Evolutionary conservation across 371 early-diverging fungal species (phyloP).

Genomic region (Mucor piriformis): DNA sequence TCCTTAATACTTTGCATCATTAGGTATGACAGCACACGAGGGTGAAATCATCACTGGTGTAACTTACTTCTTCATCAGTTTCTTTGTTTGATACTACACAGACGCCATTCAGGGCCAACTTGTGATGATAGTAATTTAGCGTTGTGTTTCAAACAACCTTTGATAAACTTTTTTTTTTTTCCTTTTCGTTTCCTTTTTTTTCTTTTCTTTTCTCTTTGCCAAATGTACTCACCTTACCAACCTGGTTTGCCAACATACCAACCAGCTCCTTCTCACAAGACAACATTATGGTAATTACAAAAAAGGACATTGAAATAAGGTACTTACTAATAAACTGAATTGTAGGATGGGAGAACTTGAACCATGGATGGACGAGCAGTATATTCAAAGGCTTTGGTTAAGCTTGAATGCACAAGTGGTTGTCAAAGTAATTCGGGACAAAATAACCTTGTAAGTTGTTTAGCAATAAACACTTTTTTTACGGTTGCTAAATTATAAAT

Average conservation of each 20-base stretch:
- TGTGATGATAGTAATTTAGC: conserved; percentile 4
- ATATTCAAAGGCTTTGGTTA: conserved; percentile 69
- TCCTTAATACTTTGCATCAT: not conserved
- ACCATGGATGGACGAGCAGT: conserved; percentile 80
- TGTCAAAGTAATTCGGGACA: conserved; percentile 88
- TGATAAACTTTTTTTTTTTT: not conserved
- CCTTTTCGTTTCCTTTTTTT: not conserved
- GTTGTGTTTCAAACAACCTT: not conserved
- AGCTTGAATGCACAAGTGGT: conserved; percentile 63
- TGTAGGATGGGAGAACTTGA: conserved; percentile 79
- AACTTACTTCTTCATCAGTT: not conserved
- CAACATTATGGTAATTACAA: conserved; percentile 21
- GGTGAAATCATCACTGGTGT: too few species aligned
- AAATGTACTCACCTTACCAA: not conserved
- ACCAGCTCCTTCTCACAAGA: not conserved
- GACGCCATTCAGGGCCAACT: not conserved
- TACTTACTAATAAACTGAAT: not conserved
- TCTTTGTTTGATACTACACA: not conserved
- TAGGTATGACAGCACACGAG: not conserved
- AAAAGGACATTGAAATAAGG: not conserved
- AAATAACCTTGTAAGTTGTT: conserved; percentile 60
- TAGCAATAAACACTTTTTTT: not conserved
- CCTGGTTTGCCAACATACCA: not conserved
- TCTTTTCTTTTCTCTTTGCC: not conserved
- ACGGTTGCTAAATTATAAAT: too few species aligned